Conservation (phyloP, 345 rosid genomes). For the Linum lewisii region DNA sequence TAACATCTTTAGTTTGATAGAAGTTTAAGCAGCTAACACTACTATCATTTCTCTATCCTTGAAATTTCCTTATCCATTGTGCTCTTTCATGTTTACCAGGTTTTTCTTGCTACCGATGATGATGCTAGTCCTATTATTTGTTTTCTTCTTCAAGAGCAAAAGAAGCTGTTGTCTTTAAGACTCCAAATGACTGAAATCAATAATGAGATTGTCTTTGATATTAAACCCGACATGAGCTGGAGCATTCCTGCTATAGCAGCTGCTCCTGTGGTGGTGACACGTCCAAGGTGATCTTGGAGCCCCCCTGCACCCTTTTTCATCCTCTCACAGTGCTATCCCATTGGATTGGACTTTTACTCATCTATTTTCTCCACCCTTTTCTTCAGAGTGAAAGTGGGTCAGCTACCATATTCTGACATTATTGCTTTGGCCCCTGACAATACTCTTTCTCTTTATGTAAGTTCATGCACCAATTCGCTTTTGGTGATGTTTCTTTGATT, state of each 20-base stretch:
- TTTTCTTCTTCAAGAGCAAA: slow-evolving; percentile 83
- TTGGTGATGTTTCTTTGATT: neutral
- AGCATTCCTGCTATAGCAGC: slow-evolving; percentile 82
- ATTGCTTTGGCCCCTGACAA: slow-evolving; percentile 77
- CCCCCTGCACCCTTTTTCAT: slow-evolving; percentile 5
- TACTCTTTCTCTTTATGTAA: slow-evolving; percentile 72
- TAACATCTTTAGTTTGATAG: slow-evolving; percentile 10
- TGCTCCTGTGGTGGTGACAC: slow-evolving; percentile 74
- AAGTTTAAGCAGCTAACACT: neutral
- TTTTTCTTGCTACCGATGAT: slow-evolving; percentile 80
- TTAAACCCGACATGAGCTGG: slow-evolving; percentile 89
- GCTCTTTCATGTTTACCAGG: slow-evolving; percentile 34
- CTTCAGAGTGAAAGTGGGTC: slow-evolving; percentile 55
- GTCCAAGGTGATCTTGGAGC: slow-evolving; percentile 46
- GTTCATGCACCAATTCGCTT: slow-evolving; percentile 15
- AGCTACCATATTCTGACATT: slow-evolving; percentile 57
- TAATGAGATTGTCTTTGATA: slow-evolving; percentile 58
- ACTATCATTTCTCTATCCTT: neutral
- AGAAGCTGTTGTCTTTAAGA: slow-evolving; percentile 68
- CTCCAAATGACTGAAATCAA: slow-evolving; percentile 76
- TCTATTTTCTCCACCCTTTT: slow-evolving; percentile 5
- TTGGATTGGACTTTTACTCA: neutral
- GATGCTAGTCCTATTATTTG: slow-evolving; percentile 69
- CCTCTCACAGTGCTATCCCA: neutral
- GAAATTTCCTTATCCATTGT: neutral